Base-by-base conservation (phyloP, 176 grass and related monocot genomes). In the Pontederia crassipes region DNA sequence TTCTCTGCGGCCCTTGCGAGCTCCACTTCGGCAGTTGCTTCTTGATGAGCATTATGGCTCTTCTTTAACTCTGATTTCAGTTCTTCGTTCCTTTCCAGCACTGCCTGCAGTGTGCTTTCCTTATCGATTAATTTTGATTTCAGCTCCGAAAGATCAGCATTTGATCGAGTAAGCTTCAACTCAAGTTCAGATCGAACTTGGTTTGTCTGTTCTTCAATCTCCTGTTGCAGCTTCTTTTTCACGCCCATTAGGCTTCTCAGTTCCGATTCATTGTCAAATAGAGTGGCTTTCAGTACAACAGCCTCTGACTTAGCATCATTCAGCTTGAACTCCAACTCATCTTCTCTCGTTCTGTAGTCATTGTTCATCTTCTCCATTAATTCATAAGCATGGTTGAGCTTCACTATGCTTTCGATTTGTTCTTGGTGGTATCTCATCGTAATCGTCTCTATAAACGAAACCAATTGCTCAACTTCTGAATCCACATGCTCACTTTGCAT, bases 211-310 rank as follows among this genome's bases (percentile, higher is more conserved):
- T 69, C 29, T 50, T 78, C 77, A 9, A 46, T 40, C 4, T 78
- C 75, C 9, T 55, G 66, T 8, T 85, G 62, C 1, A 77, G 65
- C 57, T 82, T 96, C 72, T 63, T 75, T 75, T 67, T 85, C 58
- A 66, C 57, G 49, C 88, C 79, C 28, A 77, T 49, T 52, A 86
- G 52, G 26, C 46, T 71, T 60, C 60, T 40, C 8, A 92, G 57
- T 58, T 97, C 87, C 0, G 74, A 72, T 15, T 92, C 93, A 71
- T 85, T 85, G 63, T 97, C 93, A 47, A 92, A 92, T 20, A 97
- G 85, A 74, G 52, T 92, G 46, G 87, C 87, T 79, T 97, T 91
- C 40, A 97, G 82, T 74, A 82, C 67, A 32, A 87, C 68, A 45
- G 78, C 73, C 57, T 97, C 87, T 4, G 87, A 85, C 67, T 72